Evolutionary conservation across 805 yeast genomes (phyloP), one percentile per base, ranked within the genome.

Genomic region (Kluyveromyces dobzhanskii): DNA sequence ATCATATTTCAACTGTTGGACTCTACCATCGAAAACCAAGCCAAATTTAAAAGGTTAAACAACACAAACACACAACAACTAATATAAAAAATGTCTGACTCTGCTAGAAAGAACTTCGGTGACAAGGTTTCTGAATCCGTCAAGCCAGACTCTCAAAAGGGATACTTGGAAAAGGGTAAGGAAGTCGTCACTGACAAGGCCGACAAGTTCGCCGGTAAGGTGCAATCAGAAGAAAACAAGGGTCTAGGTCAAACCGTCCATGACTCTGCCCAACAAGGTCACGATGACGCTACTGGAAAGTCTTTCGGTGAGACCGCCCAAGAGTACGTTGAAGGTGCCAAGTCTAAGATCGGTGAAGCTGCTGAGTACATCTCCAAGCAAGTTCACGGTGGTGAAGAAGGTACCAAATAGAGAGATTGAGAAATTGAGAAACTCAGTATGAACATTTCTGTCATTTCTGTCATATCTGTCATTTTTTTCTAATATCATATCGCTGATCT

Each of bases 81-180:
- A 30, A 41, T 18, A 24, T 36, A 26, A 30, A 58, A 28, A 46
- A 66, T 66, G 71, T 65, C 71, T 42, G 71, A 66, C 66, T 57
- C 71, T 45, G 85, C 82, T 54, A 82, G 95, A 80, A 85, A 86
- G 69, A 66, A 74, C 59, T 71, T 85, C 57, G 50, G 78, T 48
- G 81, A 80, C 60, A 83, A 85, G 65, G 65, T 74, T 50, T 42
- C 71, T 39, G 94, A 85, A 70, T 55, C 73, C 31, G 44, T 80
- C 31, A 81, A 73, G 49, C 94, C 94, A 48, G 80, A 85, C 46
- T 63, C 73, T 42, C 73, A 80, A 62, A 86, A 86, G 68, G 53
- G 78, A 28, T 62, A 66, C 54, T 61, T 66, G 38, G 80, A 83
- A 55, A 68, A 81, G 66, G 79, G 78, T 49, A 80, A 81, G 70